Conservation (phyloP, 2,329 filamentous ascomycete species). For the Aspergillus alliaceus region DNA sequence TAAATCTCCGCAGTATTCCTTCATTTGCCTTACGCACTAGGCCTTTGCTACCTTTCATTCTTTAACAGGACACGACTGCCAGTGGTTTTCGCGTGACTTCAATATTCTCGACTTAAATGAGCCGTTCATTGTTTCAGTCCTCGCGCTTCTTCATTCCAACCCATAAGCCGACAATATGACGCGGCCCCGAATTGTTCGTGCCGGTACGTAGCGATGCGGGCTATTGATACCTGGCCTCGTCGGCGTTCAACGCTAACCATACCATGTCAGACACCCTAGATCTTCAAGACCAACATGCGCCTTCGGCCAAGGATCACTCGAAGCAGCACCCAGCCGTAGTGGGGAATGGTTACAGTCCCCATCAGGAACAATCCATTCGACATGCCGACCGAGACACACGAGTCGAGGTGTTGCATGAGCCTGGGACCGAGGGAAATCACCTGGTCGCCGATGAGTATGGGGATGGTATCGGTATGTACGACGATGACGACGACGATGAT, state of each 20-base stretch:
- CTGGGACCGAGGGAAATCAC: conserved; percentile 59
- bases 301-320: conserved; percentile 80
- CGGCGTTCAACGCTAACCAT: background rate
- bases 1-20: conserved; percentile 4
- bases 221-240: background rate
- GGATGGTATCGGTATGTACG: conserved; percentile 32
- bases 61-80: conserved; percentile 1
- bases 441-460: conserved; percentile 35
- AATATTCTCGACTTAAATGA: conserved; percentile 19
- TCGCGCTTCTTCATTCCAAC: conserved; percentile 4
- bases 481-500: conserved; percentile 37
- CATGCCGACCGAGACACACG: conserved; percentile 75
- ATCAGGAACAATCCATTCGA: conserved; percentile 82
- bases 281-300: conserved; percentile 78
- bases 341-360: conserved; percentile 65
- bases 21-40: conserved; percentile 4
- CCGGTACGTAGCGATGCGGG: conserved; percentile 35
- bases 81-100: conserved; percentile 6
- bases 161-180: conserved; percentile 33
- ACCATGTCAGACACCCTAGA: conserved; percentile 78
- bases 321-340: conserved; percentile 55
- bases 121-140: conserved; percentile 19
- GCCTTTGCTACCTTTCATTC: conserved; percentile 1
- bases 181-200: conserved; percentile 47
- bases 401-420: conserved; percentile 68